phyloP scores from a whole-genome alignment of 148 eudicot species.

The Selenicereus undatus region DNA sequence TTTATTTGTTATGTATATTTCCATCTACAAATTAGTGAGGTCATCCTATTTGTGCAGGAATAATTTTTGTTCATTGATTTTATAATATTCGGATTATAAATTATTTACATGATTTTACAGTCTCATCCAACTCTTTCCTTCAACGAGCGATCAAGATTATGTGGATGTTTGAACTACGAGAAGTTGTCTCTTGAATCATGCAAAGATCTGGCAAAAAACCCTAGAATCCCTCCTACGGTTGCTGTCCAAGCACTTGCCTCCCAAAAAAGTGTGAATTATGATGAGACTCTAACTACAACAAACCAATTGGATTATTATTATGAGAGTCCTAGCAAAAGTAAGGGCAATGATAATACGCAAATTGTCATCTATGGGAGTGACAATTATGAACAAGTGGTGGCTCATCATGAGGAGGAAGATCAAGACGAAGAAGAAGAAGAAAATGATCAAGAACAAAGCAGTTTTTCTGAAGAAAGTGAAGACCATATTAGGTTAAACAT shows the following conservation, averaged over 20 bases:
- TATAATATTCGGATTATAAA: not conserved
- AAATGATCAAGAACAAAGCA: slow-evolving; percentile 5
- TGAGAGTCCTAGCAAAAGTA: slow-evolving; percentile 17
- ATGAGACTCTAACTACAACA: slow-evolving; percentile 26
- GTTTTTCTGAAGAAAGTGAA: slow-evolving; percentile 33
- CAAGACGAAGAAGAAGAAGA: not conserved
- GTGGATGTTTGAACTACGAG: slow-evolving; percentile 67
- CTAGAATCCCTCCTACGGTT: slow-evolving; percentile 71
- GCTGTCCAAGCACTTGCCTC: slow-evolving; percentile 84
- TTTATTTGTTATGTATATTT: not conserved
- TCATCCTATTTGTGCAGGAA: not conserved
- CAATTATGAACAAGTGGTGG: not conserved
- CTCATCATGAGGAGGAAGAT: not conserved
- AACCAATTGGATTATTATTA: slow-evolving; percentile 20
- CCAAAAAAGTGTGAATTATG: slow-evolving; percentile 34
- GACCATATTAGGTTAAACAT: slow-evolving; percentile 43
- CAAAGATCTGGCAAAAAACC: slow-evolving; percentile 83
- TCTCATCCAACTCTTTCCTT: slow-evolving; percentile 60
- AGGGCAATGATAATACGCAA: slow-evolving; percentile 23
- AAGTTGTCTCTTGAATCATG: slow-evolving; percentile 78
- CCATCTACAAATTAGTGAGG: not conserved
- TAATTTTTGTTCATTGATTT: not conserved
- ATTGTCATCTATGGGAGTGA: slow-evolving; percentile 23
- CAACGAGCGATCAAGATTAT: slow-evolving; percentile 73
- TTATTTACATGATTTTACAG: slow-evolving; percentile 33